Base-by-base conservation (phyloP, 352 stramenopile species). In the Pythium phragmiticola region DNA sequence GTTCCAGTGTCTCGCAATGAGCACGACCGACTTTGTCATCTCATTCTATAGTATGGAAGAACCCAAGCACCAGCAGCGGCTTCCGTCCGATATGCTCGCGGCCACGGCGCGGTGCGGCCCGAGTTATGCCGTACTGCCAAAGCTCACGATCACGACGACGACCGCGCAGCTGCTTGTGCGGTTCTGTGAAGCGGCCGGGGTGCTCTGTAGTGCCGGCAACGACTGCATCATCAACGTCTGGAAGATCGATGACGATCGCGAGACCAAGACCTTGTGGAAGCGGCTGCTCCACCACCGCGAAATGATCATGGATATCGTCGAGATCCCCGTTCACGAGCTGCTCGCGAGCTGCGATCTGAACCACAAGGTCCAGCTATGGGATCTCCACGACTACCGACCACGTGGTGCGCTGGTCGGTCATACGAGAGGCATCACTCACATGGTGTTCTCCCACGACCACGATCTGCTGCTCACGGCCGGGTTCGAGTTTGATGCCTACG, bases 401-500 rank as follows among this genome's bases (percentile, higher is more conserved):
- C 78, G 84, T 1, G 87, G 86, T 0, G 55, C 73, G 11, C 78
- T 96, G 4, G 30, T 76, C 0, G 80, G 72, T 2, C 88, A 96
- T 57, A 77, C 68, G 3, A 74, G 80, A 28, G 87, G 86, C 16
- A 78, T 96, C 57, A 84, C 80, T 13, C 81, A 90, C 39, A 74
- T 96, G 60, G 87, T 85, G 16, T 96, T 93, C 56, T 90, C 84
- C 1, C 69, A 69, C 23, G 72, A 88, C 7, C 80, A 91, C 46
- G 84, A 92, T 58, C 41, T 95, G 45, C 56, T 96, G 17, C 72
- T 96, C 3, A 92, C 77, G n/a, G 85, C 77, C 0, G 86, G 87
- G 8, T 96, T 94, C 65, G 87, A 96, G 56, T 92, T 89, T 55
- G 84, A 94, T 16, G 87, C 83, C 0, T 81, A 86, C 9, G 83